phyloP scores from a whole-genome alignment of 495 filamentous ascomycete genomes.

The Aspergillus sparsus region DNA sequence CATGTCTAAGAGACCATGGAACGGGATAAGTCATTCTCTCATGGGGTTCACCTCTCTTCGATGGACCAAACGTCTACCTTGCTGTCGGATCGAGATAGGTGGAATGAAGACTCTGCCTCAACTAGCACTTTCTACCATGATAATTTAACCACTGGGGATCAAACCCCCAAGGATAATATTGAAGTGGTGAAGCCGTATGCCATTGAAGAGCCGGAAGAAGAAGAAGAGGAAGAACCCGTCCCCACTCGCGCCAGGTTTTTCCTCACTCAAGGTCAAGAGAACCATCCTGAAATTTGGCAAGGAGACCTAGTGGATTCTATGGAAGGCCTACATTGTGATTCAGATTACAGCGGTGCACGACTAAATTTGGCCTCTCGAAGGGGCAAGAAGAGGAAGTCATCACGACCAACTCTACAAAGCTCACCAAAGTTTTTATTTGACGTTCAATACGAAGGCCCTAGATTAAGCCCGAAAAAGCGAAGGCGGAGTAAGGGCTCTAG shows the following conservation, averaged over 20 bases:
- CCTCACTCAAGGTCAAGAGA: constrained; percentile 14
- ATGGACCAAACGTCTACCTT: background rate
- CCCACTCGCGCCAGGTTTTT: no score
- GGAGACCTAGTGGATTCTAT: constrained; percentile 38
- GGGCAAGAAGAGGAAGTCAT: constrained; percentile 46
- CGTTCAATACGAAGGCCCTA: constrained; percentile 14
- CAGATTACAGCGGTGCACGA: constrained; percentile 18
- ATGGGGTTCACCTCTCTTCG: background rate
- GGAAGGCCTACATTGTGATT: constrained; percentile 32
- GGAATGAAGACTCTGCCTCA: background rate
- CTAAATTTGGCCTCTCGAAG: constrained; percentile 16
- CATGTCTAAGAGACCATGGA: background rate
- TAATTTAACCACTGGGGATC: background rate
- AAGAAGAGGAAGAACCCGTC: constrained; percentile 4
- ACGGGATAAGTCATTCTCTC: background rate
- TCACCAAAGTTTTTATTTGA: constrained; percentile 14
- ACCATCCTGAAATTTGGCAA: constrained; percentile 33
- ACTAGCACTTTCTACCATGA: constrained; percentile 2
- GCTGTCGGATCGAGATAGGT: background rate
- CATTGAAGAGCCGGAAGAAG: constrained; percentile 48
- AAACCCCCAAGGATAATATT: constrained; percentile 10
- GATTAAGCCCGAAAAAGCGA: constrained; percentile 30
- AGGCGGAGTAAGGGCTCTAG: constrained; percentile 24
- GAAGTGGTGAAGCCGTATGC: constrained; percentile 42
- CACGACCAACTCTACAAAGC: background rate